A percentile compares a stretch with the other conserved stretches of the same genome.
phyloP scores from a whole-genome alignment of 495 filamentous ascomycete genomes.

The Aspergillus homomorphus region DNA sequence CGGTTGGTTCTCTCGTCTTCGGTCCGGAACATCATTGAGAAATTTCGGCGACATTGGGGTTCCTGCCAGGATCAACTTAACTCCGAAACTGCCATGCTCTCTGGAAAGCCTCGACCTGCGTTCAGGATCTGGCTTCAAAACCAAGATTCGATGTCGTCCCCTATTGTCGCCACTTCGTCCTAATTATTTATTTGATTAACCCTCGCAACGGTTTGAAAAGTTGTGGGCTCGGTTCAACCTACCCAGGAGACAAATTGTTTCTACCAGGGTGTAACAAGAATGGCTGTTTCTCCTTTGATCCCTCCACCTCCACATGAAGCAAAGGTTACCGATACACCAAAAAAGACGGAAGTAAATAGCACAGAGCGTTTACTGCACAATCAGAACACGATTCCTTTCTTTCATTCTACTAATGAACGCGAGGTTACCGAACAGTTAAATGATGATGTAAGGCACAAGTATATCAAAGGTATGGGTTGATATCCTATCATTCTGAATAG shows the following conservation, averaged over 20 bases:
- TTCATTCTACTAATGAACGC: slow-evolving; percentile 23
- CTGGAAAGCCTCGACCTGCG: background rate
- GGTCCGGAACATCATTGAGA: slow-evolving; percentile 18
- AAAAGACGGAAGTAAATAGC: slow-evolving; percentile 34
- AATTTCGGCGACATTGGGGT: slow-evolving; percentile 29
- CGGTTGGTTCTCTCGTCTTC: slow-evolving; percentile 1
- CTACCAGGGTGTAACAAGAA: background rate
- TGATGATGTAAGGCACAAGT: slow-evolving; percentile 79
- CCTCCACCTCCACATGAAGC: slow-evolving; percentile 26
- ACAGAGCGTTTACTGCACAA: slow-evolving; percentile 28
- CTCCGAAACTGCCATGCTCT: slow-evolving; percentile 22
- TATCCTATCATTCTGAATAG: background rate
- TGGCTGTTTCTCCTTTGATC: slow-evolving; percentile 47
- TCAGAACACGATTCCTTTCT: slow-evolving; percentile 11
- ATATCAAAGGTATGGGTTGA: slow-evolving; percentile 67
- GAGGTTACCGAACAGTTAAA: slow-evolving; percentile 87
- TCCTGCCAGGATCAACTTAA: slow-evolving; percentile 35
- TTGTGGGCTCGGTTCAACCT: background rate
- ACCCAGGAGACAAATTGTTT: background rate
- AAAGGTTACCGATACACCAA: slow-evolving; percentile 23
- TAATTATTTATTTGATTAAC: background rate
- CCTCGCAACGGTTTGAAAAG: background rate
- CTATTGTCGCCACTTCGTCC: background rate
- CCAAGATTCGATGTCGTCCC: background rate
- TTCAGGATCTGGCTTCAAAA: background rate